Percentiles rank a stretch among this genome's conserved stretches.
These are phyloP conservation scores for Coelastrella sp. DNA, from an alignment of 139 green algal species.

Conservation along the genomic window DNA sequence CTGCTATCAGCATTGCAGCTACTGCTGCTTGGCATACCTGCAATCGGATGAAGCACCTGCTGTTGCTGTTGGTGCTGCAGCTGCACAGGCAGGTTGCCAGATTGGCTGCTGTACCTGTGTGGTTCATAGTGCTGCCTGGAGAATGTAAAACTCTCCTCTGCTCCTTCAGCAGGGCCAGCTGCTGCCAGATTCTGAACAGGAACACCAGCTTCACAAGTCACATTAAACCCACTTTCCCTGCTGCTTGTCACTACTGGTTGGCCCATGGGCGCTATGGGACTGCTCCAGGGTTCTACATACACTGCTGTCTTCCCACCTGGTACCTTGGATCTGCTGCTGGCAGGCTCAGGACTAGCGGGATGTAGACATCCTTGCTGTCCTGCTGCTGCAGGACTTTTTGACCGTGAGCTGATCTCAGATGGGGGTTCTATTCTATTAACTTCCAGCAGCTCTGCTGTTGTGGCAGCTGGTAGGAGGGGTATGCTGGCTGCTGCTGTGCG, in stretches of 20 bases:
- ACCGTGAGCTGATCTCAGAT: neutral
- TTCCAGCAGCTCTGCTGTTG: neutral
- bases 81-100: neutral
- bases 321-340: neutral
- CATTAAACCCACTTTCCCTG: neutral
- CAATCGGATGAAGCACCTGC: neutral
- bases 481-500: neutral
- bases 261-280: neutral
- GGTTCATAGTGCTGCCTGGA: slow-evolving; percentile 5
- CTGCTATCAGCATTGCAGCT: neutral
- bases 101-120: slow-evolving; percentile 14
- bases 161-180: neutral
- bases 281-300: neutral
- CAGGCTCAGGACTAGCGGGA: neutral
- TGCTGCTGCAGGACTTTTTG: neutral
- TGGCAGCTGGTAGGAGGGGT: slow-evolving; percentile 8
- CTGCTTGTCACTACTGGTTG: neutral
- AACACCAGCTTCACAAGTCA: neutral
- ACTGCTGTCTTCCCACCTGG: neutral
- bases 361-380: neutral
- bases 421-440: neutral
- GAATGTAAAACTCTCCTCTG: neutral
- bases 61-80: neutral
- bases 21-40: neutral
- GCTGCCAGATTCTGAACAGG: neutral